Percentiles rank a stretch among this genome's conserved stretches.
Evolutionary conservation across 1,284 basidiomycete genomes (phyloP).

Genomic region (Ganoderma leucocontextum): DNA sequence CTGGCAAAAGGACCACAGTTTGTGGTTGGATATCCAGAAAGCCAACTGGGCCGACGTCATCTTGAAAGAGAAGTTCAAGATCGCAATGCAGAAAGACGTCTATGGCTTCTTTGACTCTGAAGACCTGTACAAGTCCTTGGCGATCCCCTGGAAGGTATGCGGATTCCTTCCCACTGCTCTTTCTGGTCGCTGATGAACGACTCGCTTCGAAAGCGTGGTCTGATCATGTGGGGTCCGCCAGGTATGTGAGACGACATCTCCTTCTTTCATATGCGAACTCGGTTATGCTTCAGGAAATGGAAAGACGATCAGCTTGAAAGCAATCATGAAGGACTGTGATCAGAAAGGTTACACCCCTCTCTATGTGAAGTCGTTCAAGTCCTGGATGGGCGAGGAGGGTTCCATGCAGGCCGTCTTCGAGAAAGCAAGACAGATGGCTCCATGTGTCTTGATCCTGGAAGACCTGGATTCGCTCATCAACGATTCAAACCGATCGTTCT

Average conservation of each 20-base stretch:
- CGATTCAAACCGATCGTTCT: conserved; percentile 80
- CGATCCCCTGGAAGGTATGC: conserved; percentile 83
- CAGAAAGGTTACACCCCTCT: conserved; percentile 69
- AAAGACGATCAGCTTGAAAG: conserved; percentile 85
- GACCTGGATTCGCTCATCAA: conserved; percentile 85
- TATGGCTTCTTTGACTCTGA: conserved; percentile 81
- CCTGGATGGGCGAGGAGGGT: conserved; percentile 70
- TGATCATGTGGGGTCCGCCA: conserved; percentile 79
- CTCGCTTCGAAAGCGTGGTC: conserved; percentile 59
- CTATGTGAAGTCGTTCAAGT: conserved; percentile 80
- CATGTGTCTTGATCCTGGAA: conserved; percentile 82
- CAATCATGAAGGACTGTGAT: conserved; percentile 73
- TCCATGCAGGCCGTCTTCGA: conserved; percentile 70
- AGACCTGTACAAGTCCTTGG: conserved; percentile 71
- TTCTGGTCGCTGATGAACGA: background rate
- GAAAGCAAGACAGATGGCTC: conserved; percentile 72
- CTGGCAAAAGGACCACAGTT: conserved; percentile 68
- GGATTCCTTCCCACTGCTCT: background rate
- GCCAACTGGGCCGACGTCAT: conserved; percentile 81
- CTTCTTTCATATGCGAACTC: background rate
- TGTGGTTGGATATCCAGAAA: conserved; percentile 78
- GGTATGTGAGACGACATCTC: conserved; percentile 46
- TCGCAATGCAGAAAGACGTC: conserved; percentile 72
- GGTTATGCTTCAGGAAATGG: conserved; percentile 67
- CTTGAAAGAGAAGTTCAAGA: conserved; percentile 77